A percentile compares a stretch with the other conserved stretches of the same genome.
phyloP scores from a whole-genome alignment of 352 stramenopile species.

The Pythium grandisporangium region DNA sequence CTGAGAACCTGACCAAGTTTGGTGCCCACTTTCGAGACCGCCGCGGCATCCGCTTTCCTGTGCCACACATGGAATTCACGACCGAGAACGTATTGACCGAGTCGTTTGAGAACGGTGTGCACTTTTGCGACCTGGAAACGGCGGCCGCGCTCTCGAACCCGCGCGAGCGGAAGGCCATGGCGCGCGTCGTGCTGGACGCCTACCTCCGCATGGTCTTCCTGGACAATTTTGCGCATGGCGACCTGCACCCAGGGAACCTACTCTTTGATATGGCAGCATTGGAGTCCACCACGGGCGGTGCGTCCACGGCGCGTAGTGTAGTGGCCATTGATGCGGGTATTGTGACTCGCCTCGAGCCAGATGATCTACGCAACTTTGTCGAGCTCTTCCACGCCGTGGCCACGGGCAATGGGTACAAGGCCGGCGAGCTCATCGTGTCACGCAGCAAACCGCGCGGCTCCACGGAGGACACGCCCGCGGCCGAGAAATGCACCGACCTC shows the following conservation, averaged over 20 bases:
- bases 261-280: conserved; percentile 48
- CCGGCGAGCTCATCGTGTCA: conserved; percentile 64
- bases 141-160: conserved; percentile 34
- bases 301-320: conserved; percentile 20
- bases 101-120: conserved; percentile 77
- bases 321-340: conserved; percentile 82
- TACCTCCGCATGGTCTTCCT: conserved; percentile 94
- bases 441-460: conserved; percentile 43
- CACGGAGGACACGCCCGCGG: conserved; percentile 9
- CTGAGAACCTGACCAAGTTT: conserved; percentile 81
- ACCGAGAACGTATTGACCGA: conserved; percentile 88
- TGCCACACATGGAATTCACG: conserved; percentile 56
- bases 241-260: conserved; percentile 91
- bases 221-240: conserved; percentile 92
- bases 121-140: conserved; percentile 57
- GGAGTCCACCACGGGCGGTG: background rate
- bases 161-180: conserved; percentile 49
- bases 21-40: conserved; percentile 59
- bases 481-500: conserved; percentile 60
- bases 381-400: conserved; percentile 80
- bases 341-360: conserved; percentile 64
- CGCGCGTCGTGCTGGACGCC: conserved; percentile 71
- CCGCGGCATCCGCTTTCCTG: conserved; percentile 62
- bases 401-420: conserved; percentile 72
- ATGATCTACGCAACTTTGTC: conserved; percentile 79